Percentiles rank a stretch among this genome's conserved stretches.
These are phyloP conservation scores for Papilionanthe hybrid DNA, from an alignment of 116 monocot species.

Conservation along the genomic window DNA sequence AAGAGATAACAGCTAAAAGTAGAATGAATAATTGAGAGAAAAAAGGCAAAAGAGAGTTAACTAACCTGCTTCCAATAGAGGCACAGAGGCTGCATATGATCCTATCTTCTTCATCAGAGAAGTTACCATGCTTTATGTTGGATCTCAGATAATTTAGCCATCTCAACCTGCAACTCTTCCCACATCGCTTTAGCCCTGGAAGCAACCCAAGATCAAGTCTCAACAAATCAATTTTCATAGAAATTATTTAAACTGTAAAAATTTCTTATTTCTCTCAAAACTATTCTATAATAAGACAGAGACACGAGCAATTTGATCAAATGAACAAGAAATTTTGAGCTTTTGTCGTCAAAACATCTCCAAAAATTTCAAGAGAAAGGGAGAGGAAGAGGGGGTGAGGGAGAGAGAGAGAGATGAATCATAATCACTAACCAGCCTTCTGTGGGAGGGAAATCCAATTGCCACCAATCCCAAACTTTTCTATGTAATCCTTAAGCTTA, in stretches of 20 bases:
- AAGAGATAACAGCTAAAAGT: too few relatives aligned
- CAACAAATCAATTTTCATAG: background rate
- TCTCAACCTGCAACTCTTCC: constrained; percentile 23
- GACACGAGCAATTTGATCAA: too few relatives aligned
- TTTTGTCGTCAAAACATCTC: background rate
- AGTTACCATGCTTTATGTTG: constrained; percentile 20
- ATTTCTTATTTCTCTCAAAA: too few relatives aligned
- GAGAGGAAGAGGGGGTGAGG: too few relatives aligned
- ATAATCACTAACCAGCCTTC: constrained; percentile 8
- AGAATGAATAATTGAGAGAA: background rate
- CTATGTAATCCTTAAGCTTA: constrained; percentile 14
- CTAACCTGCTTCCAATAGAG: constrained; percentile 18
- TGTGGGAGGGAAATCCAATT: constrained; percentile 20
- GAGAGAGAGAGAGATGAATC: background rate
- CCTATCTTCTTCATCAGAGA: constrained; percentile 20
- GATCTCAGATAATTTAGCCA: constrained; percentile 25
- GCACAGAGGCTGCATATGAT: constrained; percentile 18
- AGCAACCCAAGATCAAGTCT: background rate
- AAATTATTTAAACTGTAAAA: background rate
- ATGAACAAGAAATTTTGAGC: too few relatives aligned
- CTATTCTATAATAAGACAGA: too few relatives aligned
- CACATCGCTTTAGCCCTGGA: constrained; percentile 19
- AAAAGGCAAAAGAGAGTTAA: background rate
- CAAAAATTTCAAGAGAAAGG: too few relatives aligned
- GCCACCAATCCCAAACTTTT: constrained; percentile 16